These are phyloP conservation scores for Hyaloperonospora brassicae DNA, from an alignment of 352 stramenopile genomes.

Conservation along the genomic window DNA sequence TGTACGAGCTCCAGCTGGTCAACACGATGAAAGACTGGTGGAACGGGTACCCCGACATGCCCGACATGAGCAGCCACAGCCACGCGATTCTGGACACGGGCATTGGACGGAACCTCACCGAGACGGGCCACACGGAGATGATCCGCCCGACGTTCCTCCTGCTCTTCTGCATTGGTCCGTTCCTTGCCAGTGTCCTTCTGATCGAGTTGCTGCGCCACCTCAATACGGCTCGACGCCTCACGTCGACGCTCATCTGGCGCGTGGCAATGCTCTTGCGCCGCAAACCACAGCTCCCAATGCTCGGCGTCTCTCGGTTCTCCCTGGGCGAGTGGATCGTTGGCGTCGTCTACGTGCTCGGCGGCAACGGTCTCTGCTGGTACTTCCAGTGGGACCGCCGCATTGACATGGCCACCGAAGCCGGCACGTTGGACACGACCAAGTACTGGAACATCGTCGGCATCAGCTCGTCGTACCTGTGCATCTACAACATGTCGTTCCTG, in stretches of 20 bases:
- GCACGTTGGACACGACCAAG: constrained; percentile 40
- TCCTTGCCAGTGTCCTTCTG: constrained; percentile 43
- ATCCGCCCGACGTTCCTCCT: constrained; percentile 57
- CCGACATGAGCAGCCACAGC: constrained; percentile 18
- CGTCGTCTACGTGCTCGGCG: constrained; percentile 43
- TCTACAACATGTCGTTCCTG: constrained; percentile 74
- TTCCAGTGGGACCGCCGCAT: constrained; percentile 47
- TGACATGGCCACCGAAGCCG: constrained; percentile 19
- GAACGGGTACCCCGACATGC: constrained; percentile 45
- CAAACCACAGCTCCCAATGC: constrained; percentile 35
- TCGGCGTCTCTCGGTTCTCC: constrained; percentile 39
- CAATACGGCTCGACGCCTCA: constrained; percentile 31
- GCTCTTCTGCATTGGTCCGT: constrained; percentile 55
- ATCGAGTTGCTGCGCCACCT: constrained; percentile 46
- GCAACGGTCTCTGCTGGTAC: constrained; percentile 54
- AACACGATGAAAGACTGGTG: constrained; percentile 53
- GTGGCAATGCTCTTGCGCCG: constrained; percentile 40
- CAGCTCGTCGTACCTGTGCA: constrained; percentile 40
- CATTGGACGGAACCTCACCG: constrained; percentile 40
- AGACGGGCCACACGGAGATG: constrained; percentile 59
- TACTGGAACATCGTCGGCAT: constrained; percentile 53
- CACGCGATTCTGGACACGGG: constrained; percentile 33
- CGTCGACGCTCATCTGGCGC: constrained; percentile 29
- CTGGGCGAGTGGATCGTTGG: constrained; percentile 54
- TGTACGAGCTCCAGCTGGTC: constrained; percentile 44